A percentile compares a stretch with the other conserved stretches of the same genome.
These are phyloP conservation scores for Cercophora samala DNA, from an alignment of 495 filamentous ascomycete species.

Conservation along the genomic window DNA sequence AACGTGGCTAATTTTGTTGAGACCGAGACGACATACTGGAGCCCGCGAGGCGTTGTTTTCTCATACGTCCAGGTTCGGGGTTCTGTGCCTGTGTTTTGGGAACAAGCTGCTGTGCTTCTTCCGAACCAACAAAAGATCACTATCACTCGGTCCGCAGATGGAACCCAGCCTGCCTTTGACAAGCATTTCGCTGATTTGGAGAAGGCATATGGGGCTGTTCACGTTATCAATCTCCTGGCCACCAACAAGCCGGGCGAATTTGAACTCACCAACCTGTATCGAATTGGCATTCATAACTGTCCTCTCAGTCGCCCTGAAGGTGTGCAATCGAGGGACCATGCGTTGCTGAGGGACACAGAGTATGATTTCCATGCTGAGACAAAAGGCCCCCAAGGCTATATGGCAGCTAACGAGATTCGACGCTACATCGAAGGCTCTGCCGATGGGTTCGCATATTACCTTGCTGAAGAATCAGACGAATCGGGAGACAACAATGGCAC, in stretches of 20 bases:
- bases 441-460: constrained; percentile 83
- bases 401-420: constrained; percentile 75
- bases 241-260: constrained; percentile 78
- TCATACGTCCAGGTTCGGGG: constrained; percentile 92
- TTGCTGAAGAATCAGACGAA: constrained; percentile 68
- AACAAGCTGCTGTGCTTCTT: constrained; percentile 81
- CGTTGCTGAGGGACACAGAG: constrained; percentile 72
- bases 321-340: constrained; percentile 54
- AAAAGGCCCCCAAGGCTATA: constrained; percentile 80
- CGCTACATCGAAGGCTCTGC: constrained; percentile 69
- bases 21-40: constrained; percentile 69
- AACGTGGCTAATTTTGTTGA: constrained; percentile 88
- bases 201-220: constrained; percentile 79
- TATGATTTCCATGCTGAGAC: constrained; percentile 97
- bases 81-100: constrained; percentile 95
- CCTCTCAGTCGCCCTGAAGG: constrained; percentile 54
- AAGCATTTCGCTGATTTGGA: constrained; percentile 85
- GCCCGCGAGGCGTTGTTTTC: constrained; percentile 70
- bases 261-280: constrained; percentile 73
- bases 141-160: constrained; percentile 82
- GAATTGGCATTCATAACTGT: constrained; percentile 69
- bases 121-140: constrained; percentile 94
- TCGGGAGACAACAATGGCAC: constrained; percentile 20
- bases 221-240: constrained; percentile 89
- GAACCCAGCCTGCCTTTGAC: constrained; percentile 91